These are phyloP conservation scores for Cichorium intybus DNA, from an alignment of 140 eudicot genomes.

Conservation along the genomic window DNA sequence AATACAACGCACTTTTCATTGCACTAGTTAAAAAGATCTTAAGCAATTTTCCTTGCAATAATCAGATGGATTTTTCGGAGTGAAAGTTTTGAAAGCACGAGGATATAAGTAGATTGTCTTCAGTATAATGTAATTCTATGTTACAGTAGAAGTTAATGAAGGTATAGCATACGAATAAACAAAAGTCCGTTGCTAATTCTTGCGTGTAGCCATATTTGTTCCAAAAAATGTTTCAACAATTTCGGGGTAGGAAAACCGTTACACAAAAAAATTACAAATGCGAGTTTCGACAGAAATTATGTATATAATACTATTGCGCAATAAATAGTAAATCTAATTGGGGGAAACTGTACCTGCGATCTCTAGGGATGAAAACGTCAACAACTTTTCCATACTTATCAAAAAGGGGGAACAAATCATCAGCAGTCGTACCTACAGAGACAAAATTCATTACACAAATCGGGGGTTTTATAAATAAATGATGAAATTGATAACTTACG, in stretches of 20 bases:
- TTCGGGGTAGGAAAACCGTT: neutral
- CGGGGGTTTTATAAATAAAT: neutral
- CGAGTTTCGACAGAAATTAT: neutral
- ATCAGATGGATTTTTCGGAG: neutral
- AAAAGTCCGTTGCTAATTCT: neutral
- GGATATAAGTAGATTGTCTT: neutral
- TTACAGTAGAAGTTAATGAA: too few relatives aligned
- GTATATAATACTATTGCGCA: neutral
- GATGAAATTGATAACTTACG: slow-evolving; percentile 31
- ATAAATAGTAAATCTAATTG: neutral
- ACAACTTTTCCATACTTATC: slow-evolving; percentile 97
- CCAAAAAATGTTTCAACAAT: neutral
- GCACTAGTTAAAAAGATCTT: too few relatives aligned
- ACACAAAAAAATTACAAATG: neutral
- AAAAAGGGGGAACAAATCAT: slow-evolving; percentile 86
- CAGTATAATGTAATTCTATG: neutral
- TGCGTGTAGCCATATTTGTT: neutral
- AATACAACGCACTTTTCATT: neutral
- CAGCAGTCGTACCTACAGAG: slow-evolving; percentile 79
- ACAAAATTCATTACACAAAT: slow-evolving; percentile 3
- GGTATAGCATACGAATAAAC: neutral
- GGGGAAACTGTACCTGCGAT: slow-evolving; percentile 54
- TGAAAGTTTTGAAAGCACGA: neutral
- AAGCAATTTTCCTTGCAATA: too few relatives aligned
- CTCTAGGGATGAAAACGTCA: slow-evolving; percentile 91